These are phyloP conservation scores for Entomortierella beljakovae DNA, from an alignment of 192 early-diverging fungal genomes.

Conservation along the genomic window DNA sequence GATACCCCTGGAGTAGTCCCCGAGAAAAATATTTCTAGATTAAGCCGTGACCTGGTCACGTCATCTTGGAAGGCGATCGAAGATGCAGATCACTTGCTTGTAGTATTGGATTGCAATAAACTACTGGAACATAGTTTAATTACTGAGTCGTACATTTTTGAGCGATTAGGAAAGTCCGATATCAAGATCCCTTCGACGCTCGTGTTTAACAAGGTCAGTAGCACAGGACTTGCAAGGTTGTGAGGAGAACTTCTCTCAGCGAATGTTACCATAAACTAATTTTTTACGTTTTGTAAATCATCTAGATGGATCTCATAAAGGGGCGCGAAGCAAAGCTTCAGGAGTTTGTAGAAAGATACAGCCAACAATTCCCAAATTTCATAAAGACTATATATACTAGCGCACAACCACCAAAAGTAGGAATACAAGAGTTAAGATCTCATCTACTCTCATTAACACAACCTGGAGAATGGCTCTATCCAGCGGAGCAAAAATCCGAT, in stretches of 20 bases:
- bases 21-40: slow-evolving; percentile 51
- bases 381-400: slow-evolving; percentile 33
- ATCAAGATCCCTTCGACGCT: slow-evolving; percentile 61
- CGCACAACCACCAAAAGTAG: slow-evolving; percentile 19
- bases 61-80: slow-evolving; percentile 69
- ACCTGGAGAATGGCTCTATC: slow-evolving; percentile 63
- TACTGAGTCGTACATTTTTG: slow-evolving; percentile 62
- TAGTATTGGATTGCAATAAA: slow-evolving; percentile 65
- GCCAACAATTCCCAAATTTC: slow-evolving; percentile 52
- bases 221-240: not conserved
- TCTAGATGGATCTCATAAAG: slow-evolving; percentile 61
- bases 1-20: slow-evolving; percentile 72
- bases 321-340: slow-evolving; percentile 42
- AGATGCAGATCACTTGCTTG: slow-evolving; percentile 65
- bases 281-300: not conserved
- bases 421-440: slow-evolving; percentile 29
- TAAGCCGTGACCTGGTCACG: slow-evolving; percentile 64
- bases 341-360: slow-evolving; percentile 47
- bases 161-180: slow-evolving; percentile 49
- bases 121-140: slow-evolving; percentile 36
- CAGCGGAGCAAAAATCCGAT: slow-evolving; percentile 58
- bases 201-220: slow-evolving; percentile 67
- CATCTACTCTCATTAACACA: slow-evolving; percentile 46
- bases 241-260: not conserved
- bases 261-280: not conserved